phyloP scores from a whole-genome alignment of 169 alveolate genomes.

The Plasmodium billcollinsi region DNA sequence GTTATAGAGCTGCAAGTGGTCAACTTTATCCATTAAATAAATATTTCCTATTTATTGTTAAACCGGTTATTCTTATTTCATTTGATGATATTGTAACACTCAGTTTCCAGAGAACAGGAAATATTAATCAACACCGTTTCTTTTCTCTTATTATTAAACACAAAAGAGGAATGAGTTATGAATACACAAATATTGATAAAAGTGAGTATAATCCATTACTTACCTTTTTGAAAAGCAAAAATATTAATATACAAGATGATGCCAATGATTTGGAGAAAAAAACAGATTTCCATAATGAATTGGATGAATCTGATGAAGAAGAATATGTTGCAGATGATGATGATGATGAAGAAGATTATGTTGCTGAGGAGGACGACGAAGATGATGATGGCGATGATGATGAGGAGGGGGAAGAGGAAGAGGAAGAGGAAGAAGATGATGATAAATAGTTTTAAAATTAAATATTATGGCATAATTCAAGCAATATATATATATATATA shows the following conservation, averaged over 20 bases:
- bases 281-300: slow-evolving; percentile 77
- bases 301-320: slow-evolving; percentile 84
- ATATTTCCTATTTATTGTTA: slow-evolving; percentile 94
- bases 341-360: slow-evolving; percentile 82
- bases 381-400: slow-evolving; percentile 92
- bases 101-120: slow-evolving; percentile 95
- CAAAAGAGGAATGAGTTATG: slow-evolving; percentile 91
- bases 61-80: slow-evolving; percentile 96
- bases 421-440: slow-evolving; percentile 85
- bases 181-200: slow-evolving; percentile 95
- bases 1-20: slow-evolving; percentile 97
- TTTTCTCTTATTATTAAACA: slow-evolving; percentile 94
- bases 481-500: no score
- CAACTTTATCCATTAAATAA: slow-evolving; percentile 95
- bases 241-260: slow-evolving; percentile 86
- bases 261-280: slow-evolving; percentile 78
- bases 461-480: neutral
- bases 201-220: slow-evolving; percentile 90
- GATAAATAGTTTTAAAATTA: neutral
- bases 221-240: slow-evolving; percentile 86
- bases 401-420: slow-evolving; percentile 73
- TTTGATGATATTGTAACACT: slow-evolving; percentile 94
- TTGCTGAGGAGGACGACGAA: slow-evolving; percentile 86
- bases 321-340: slow-evolving; percentile 86
- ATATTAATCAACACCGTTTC: slow-evolving; percentile 93